Percentiles rank a stretch among this genome's conserved stretches.
These are phyloP conservation scores for Austroboletus rostrupii DNA, from an alignment of 1,284 basidiomycete species.

Conservation along the genomic window DNA sequence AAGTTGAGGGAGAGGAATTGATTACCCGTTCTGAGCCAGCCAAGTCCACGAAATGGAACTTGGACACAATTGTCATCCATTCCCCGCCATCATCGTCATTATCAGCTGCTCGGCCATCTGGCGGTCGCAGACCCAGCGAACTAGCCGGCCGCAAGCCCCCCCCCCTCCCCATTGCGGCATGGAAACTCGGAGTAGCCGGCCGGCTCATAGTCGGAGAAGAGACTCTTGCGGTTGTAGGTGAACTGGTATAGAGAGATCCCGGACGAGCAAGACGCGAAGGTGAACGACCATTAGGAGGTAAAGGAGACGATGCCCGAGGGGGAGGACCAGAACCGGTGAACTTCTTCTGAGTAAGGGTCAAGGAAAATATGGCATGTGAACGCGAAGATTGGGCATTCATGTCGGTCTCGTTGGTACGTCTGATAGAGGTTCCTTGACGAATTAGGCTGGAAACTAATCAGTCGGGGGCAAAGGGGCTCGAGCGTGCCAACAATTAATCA, in stretches of 20 bases:
- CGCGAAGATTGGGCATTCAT: conserved; percentile 99
- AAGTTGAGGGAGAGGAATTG: conserved; percentile 14
- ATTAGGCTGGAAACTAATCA: conserved; percentile 53
- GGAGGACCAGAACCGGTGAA: conserved; percentile 63
- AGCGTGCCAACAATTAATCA: conserved; percentile 20
- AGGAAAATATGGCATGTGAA: conserved; percentile 97
- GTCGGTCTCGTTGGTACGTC: conserved; percentile 94
- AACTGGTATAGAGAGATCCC: conserved; percentile 58
- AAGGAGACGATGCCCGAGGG: conserved; percentile 70
- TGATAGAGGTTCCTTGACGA: conserved; percentile 82
- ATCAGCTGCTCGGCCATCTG: conserved; percentile 43
- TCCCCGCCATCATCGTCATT: conserved; percentile 67
- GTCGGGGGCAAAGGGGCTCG: conserved; percentile 7
- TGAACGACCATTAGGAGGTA: conserved; percentile 66
- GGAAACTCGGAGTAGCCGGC: conserved; percentile 73
- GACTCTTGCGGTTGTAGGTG: conserved; percentile 45
- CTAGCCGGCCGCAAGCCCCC: conserved; percentile 69
- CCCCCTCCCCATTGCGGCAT: conserved; percentile 66
- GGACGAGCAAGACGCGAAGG: conserved; percentile 76
- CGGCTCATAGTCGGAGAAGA: conserved; percentile 72
- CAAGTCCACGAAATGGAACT: conserved; percentile 98
- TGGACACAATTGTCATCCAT: conserved; percentile 88
- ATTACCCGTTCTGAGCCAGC: conserved; percentile 92
- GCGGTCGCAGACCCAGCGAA: conserved; percentile 55
- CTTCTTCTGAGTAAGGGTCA: conserved; percentile 89